Conservation (phyloP, 441 rosid genomes). For the Hura crepitans region DNA sequence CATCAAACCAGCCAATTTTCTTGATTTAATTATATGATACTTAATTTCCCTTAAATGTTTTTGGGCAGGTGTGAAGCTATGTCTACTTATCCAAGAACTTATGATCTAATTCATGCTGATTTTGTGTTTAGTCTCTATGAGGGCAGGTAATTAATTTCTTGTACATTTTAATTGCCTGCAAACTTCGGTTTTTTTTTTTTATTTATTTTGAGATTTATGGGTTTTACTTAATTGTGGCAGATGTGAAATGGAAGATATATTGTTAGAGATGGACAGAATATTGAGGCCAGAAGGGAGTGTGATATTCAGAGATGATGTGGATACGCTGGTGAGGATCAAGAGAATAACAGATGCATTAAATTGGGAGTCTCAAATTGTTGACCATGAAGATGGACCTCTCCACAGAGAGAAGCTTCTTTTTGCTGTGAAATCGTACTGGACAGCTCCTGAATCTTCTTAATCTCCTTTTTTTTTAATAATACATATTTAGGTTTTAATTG, state of each 20-base stretch:
- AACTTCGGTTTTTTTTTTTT: too few species aligned
- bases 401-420: conserved; percentile 56
- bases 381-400: conserved; percentile 67
- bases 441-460: conserved; percentile 35
- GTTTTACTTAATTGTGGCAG: conserved; percentile 19
- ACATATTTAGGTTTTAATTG: not conserved
- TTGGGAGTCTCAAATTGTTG: conserved; percentile 51
- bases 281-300: conserved; percentile 64
- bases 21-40: too few species aligned
- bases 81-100: conserved; percentile 89
- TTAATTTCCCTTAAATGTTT: not conserved
- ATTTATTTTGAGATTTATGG: too few species aligned
- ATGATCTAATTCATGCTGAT: conserved; percentile 70
- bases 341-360: conserved; percentile 39
- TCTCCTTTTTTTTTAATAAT: not conserved
- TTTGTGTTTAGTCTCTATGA: conserved; percentile 44
- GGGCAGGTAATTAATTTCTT: conserved; percentile 31
- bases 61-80: conserved; percentile 79
- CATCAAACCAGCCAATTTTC: not conserved
- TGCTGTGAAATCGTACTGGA: conserved; percentile 54
- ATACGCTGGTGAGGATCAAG: conserved; percentile 49
- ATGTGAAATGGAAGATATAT: conserved; percentile 49
- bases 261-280: conserved; percentile 63
- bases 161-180: not conserved
- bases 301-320: conserved; percentile 54